Base-by-base conservation (phyloP, 2,329 filamentous ascomycete species). In the Biscogniauxia sp. region DNA sequence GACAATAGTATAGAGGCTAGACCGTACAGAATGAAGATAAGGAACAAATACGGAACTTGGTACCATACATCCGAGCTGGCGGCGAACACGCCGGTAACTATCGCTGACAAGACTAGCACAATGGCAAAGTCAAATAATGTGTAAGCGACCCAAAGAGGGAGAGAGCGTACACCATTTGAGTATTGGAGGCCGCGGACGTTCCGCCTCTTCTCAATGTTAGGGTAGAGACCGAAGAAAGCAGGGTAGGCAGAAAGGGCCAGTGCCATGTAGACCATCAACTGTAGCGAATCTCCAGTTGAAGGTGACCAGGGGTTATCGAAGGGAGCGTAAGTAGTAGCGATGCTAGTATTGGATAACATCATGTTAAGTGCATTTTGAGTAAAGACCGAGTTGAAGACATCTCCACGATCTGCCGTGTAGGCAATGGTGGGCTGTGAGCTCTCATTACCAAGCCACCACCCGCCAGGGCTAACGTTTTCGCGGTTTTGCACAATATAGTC, bases 101-200 rank as follows among this genome's bases (percentile, higher is more conserved):
- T 69, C 7, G 87, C 86, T 20, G 88, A 87, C 25, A 87, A 84
- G 3, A 85, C 68, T 15, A 96, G 72, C 0, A 92, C 88, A 59
- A 96, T 87, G 51, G 84, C 72, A 65, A 93, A 92, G 76, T 97
- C 93, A 70, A 97, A 96, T 0, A 81, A 70, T 0, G 90, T 80
- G 71, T 97, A 96, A 1, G 93, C 91, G 5, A 91, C 76, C 93
- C 94, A 97, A 1, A 97, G 79, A 0, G 93, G 92, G 8, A 91
- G 79, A 0, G 91, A 88, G 13, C 91, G 83, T 26, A 97, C 92
- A 53, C 93, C 93, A 70, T 97, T 97, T 57, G 91, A 96, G 76
- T 96, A 97, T 74, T 97, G 89, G 28, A 97, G 79, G 17, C 90
- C 90, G 56, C 93, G 86, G 23, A 97, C 91, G 65, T 92, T 90